phyloP scores from a whole-genome alignment of 768 basidiomycete genomes.

The Holtermanniella nyarrowii region DNA sequence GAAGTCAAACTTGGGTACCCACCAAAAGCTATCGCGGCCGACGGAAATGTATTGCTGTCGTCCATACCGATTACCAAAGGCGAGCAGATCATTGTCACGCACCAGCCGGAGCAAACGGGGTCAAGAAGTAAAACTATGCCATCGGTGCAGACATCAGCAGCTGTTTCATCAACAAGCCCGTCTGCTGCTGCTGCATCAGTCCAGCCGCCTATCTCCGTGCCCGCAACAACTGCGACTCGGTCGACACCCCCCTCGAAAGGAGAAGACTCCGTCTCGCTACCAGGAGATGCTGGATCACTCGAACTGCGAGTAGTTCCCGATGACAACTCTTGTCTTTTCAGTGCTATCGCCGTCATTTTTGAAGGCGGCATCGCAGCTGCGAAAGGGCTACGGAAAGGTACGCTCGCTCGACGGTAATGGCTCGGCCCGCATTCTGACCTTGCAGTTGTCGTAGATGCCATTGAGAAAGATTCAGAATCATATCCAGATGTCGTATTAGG shows the following conservation, averaged over 20 bases:
- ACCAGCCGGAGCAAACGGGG: conserved; percentile 7
- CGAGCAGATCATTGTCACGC: conserved; percentile 75
- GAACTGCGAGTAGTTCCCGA: conserved; percentile 70
- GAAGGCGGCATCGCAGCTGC: conserved; percentile 69
- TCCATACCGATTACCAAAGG: conserved; percentile 66
- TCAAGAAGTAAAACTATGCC: conserved; percentile 3
- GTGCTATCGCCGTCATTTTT: conserved; percentile 72
- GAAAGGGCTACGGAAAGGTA: conserved; percentile 61
- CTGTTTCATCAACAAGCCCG: no score
- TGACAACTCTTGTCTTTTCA: conserved; percentile 93
- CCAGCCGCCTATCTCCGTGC: neutral
- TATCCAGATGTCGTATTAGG: conserved; percentile 83
- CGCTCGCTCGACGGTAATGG: conserved; percentile 1
- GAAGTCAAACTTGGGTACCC: conserved; percentile 60
- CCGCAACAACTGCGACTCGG: neutral
- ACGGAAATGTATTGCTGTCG: conserved; percentile 41
- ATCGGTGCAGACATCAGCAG: no score
- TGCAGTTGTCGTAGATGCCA: conserved; percentile 73
- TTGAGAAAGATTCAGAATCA: conserved; percentile 56
- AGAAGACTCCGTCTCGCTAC: conserved; percentile 10
- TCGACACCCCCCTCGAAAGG: neutral
- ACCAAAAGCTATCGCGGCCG: conserved; percentile 57
- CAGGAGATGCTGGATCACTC: conserved; percentile 29
- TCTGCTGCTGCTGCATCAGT: neutral
- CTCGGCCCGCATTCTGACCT: neutral